Evolutionary conservation across 768 basidiomycete species (phyloP).

Genomic region (Boletus sp.): DNA sequence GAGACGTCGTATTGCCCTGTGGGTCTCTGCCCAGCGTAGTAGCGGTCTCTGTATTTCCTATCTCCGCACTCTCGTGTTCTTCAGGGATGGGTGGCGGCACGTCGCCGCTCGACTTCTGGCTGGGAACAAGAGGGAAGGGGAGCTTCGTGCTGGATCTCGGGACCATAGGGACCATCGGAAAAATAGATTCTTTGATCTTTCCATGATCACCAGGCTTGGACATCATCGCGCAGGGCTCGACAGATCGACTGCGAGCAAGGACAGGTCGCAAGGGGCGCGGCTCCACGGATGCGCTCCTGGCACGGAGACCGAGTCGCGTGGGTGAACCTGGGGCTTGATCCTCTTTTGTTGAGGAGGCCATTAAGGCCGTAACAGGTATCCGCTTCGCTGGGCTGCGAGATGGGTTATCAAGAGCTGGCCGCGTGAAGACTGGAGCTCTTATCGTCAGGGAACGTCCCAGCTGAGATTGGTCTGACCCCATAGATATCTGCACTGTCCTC

Average conservation of each 20-base stretch:
- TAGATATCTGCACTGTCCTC: conserved; percentile 39
- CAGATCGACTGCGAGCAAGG: conserved; percentile 29
- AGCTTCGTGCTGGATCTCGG: conserved; percentile 15
- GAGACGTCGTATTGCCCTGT: conserved; percentile 38
- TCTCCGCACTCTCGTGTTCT: conserved; percentile 21
- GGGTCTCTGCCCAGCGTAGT: conserved; percentile 14
- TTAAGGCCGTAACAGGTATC: conserved; percentile 27
- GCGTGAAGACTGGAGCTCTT: conserved; percentile 39
- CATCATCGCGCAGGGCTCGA: conserved; percentile 19
- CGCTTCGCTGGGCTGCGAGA: conserved; percentile 36
- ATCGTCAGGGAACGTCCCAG: conserved; percentile 12
- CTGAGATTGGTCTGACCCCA: conserved; percentile 19
- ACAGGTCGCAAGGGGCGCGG: conserved; percentile 20
- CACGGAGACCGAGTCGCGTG: conserved; percentile 16
- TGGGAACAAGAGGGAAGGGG: conserved; percentile 28
- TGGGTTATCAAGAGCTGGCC: conserved; percentile 37
- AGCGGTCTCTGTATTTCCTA: conserved; percentile 7
- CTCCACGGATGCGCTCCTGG: conserved; percentile 37
- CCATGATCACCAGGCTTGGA: conserved; percentile 7
- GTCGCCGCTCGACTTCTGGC: conserved; percentile 18
- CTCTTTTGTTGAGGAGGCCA: conserved; percentile 25
- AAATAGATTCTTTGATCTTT: conserved; percentile 19
- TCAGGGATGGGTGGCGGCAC: conserved; percentile 33
- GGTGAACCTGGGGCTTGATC: conserved; percentile 13
- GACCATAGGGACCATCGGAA: conserved; percentile 12